phyloP scores from a whole-genome alignment of 306 rosid genomes.

The Leucaena leucocephala region DNA sequence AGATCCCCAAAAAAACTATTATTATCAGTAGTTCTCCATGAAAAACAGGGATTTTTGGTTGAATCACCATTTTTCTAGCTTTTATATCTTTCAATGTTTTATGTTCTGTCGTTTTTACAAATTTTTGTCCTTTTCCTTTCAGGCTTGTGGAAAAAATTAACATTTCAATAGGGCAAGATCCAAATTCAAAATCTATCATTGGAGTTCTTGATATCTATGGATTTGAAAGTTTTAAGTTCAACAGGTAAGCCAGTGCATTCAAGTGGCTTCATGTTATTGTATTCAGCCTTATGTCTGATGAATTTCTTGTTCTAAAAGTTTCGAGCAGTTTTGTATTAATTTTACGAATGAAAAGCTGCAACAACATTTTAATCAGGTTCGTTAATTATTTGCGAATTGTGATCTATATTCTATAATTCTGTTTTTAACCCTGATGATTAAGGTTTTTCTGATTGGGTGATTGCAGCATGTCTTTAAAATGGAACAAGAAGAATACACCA shows the following conservation, averaged over 20 bases:
- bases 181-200: slow-evolving; percentile 86
- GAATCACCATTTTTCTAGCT: slow-evolving; percentile 24
- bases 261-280: slow-evolving; percentile 25
- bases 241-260: slow-evolving; percentile 64
- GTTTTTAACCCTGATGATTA: slow-evolving; percentile 13
- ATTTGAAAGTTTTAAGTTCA: slow-evolving; percentile 96
- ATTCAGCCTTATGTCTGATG: slow-evolving; percentile 44
- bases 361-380: slow-evolving; percentile 99
- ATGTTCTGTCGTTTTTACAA: slow-evolving; percentile 27
- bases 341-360: slow-evolving; percentile 98
- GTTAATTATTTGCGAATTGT: slow-evolving; percentile 36
- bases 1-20: neutral
- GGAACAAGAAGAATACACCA: slow-evolving; percentile 99
- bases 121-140: slow-evolving; percentile 31
- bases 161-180: slow-evolving; percentile 96
- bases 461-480: slow-evolving; percentile 98
- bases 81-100: slow-evolving; percentile 36
- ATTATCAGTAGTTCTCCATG: slow-evolving; percentile 12
- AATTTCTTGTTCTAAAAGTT: slow-evolving; percentile 51
- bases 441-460: slow-evolving; percentile 34
- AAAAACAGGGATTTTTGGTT: neutral
- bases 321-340: slow-evolving; percentile 99
- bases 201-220: slow-evolving; percentile 99
- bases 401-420: slow-evolving; percentile 21
- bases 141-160: slow-evolving; percentile 99